Evolutionary conservation across 495 filamentous ascomycete genomes (phyloP).

Genomic region (Aspergillus cavernicola): DNA sequence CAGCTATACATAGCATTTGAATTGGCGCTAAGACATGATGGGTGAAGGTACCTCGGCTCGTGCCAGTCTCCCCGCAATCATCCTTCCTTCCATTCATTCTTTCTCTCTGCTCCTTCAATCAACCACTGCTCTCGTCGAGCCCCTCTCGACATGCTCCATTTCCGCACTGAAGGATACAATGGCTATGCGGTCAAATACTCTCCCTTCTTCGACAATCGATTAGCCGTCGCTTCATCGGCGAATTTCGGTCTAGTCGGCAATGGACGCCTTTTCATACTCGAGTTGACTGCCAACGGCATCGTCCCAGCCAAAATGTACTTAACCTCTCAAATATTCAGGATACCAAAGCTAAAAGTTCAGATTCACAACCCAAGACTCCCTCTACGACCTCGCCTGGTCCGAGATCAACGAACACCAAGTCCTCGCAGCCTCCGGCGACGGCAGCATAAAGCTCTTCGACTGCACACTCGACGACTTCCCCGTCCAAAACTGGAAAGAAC

Average conservation of each 20-base stretch:
- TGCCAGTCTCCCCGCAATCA: conserved; percentile 15
- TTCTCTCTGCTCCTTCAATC: neutral
- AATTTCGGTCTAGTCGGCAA: conserved; percentile 98
- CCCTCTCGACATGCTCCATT: conserved; percentile 71
- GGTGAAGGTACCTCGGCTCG: conserved; percentile 20
- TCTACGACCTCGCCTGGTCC: conserved; percentile 92
- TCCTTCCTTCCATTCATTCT: neutral
- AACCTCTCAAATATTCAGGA: too few species aligned
- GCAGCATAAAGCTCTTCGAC: conserved; percentile 93
- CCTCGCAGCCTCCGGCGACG: conserved; percentile 81
- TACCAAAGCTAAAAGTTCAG: conserved; percentile 34
- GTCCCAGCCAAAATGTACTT: conserved; percentile 68
- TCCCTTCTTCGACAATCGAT: conserved; percentile 90
- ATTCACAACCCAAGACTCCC: conserved; percentile 94
- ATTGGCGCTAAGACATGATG: too few species aligned
- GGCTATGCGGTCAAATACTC: conserved; percentile 96
- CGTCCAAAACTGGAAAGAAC: conserved; percentile 83
- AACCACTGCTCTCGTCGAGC: neutral
- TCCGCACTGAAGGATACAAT: conserved; percentile 87
- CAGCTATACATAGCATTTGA: too few species aligned
- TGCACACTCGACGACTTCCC: conserved; percentile 72
- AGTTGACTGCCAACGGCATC: conserved; percentile 76
- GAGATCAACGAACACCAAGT: conserved; percentile 94
- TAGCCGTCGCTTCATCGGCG: conserved; percentile 79
- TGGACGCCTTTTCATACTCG: conserved; percentile 78